phyloP scores from a whole-genome alignment of 169 alveolate genomes.

The Eimeria zaria region DNA sequence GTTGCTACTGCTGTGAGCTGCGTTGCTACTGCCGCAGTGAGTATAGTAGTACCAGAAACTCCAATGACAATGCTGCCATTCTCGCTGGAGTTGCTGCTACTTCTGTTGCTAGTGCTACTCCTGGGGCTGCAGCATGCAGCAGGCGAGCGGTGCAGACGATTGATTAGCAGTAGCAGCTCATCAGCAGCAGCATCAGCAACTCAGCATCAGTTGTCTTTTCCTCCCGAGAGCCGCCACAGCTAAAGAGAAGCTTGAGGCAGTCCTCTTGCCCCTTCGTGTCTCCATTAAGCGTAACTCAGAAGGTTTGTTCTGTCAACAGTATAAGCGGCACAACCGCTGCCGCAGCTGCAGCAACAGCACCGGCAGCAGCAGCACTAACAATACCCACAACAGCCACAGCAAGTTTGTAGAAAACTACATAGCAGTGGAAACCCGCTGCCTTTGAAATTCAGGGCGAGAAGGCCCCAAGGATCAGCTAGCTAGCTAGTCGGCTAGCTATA shows the following conservation, averaged over 20 bases:
- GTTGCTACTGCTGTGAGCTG: no score
- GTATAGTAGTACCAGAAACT: no score
- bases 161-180: not conserved
- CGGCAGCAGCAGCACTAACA: not conserved
- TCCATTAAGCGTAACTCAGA: not conserved
- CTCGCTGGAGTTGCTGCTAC: not conserved
- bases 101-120: not conserved
- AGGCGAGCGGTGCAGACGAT: not conserved
- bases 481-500: not conserved
- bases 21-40: no score
- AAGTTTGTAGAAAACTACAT: not conserved
- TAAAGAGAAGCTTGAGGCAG: not conserved
- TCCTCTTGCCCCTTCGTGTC: not conserved
- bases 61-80: no score
- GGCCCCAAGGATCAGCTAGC: not conserved
- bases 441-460: not conserved
- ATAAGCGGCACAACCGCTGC: not conserved
- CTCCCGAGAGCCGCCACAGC: not conserved
- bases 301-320: not conserved
- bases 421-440: not conserved
- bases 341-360: not conserved
- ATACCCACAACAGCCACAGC: not conserved
- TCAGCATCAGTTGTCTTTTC: not conserved
- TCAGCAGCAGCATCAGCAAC: not conserved
- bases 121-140: not conserved